A percentile compares a stretch with the other conserved stretches of the same genome.
These are phyloP conservation scores for Starmerella scarabaei DNA, from an alignment of 805 yeast genomes.

Conservation along the genomic window DNA sequence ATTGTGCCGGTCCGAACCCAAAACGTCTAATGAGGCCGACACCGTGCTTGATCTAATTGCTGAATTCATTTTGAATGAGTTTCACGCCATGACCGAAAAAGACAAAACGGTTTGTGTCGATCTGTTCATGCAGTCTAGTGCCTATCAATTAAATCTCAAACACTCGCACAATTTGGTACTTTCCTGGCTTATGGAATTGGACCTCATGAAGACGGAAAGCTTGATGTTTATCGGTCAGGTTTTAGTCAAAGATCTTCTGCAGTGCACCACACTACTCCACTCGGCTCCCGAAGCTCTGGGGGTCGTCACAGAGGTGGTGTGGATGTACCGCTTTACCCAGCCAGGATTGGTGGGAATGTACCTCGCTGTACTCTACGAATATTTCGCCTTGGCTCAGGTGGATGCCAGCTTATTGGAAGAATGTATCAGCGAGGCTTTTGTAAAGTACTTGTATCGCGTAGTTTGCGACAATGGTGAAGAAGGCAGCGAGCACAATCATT, in stretches of 20 bases:
- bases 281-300: constrained; percentile 3
- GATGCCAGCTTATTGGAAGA: neutral
- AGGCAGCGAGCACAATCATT: constrained; percentile 2
- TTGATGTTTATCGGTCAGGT: constrained; percentile 7
- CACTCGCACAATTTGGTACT: constrained; percentile 4
- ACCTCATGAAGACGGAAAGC: constrained; percentile 8
- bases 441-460: constrained; percentile 37
- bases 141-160: constrained; percentile 4
- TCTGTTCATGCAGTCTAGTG: constrained; percentile 8
- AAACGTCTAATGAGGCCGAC: constrained; percentile 2
- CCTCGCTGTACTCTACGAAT: constrained; percentile 28
- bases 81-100: constrained; percentile 1
- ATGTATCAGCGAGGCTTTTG: constrained; percentile 33
- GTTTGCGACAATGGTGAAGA: constrained; percentile 29
- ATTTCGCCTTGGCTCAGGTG: constrained; percentile 6
- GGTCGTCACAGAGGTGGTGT: constrained; percentile 31
- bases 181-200: constrained; percentile 4
- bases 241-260: constrained; percentile 2
- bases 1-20: constrained; percentile 1
- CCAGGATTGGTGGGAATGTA: constrained; percentile 33
- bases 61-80: constrained; percentile 9
- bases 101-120: constrained; percentile 1
- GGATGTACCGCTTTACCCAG: constrained; percentile 29
- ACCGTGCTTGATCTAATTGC: constrained; percentile 8
- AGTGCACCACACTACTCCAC: neutral